A percentile compares a stretch with the other conserved stretches of the same genome.
Evolutionary conservation across 352 stramenopile genomes (phyloP).

Genomic region (Phytopythium sindhum): DNA sequence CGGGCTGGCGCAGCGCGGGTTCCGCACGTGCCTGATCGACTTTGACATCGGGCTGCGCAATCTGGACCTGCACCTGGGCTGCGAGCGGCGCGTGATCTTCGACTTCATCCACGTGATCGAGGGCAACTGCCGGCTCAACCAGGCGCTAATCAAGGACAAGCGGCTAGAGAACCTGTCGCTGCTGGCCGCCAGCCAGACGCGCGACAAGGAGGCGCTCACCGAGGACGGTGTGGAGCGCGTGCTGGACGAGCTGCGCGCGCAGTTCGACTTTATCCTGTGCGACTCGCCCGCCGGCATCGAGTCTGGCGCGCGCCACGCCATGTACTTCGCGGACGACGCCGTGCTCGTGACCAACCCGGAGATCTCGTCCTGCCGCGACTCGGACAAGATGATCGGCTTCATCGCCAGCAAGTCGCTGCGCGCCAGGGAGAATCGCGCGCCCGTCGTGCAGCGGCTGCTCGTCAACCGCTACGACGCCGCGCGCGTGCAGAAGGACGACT

Average conservation of each 20-base stretch:
- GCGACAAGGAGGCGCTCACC: conserved; percentile 89
- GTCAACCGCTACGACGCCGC: conserved; percentile 92
- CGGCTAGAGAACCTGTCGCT: conserved; percentile 79
- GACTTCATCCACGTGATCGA: conserved; percentile 94
- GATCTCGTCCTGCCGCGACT: conserved; percentile 90
- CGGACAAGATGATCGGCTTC: conserved; percentile 96
- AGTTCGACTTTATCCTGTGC: conserved; percentile 91
- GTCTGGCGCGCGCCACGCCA: conserved; percentile 85
- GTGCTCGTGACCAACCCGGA: conserved; percentile 94
- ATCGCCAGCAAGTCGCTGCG: conserved; percentile 88
- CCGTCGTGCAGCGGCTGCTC: conserved; percentile 82
- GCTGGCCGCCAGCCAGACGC: conserved; percentile 87
- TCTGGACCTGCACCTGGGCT: conserved; percentile 90
- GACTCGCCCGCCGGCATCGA: conserved; percentile 91
- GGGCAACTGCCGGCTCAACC: conserved; percentile 85
- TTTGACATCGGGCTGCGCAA: conserved; percentile 94
- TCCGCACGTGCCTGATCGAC: conserved; percentile 90
- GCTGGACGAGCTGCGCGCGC: conserved; percentile 72
- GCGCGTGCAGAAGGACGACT: conserved; percentile 87
- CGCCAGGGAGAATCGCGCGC: conserved; percentile 68
- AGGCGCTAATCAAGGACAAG: conserved; percentile 92
- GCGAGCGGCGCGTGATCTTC: conserved; percentile 92
- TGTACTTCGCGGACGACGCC: conserved; percentile 93
- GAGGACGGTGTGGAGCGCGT: conserved; percentile 85
- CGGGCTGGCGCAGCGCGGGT: conserved; percentile 77